phyloP scores from a whole-genome alignment of 2,329 filamentous ascomycete genomes.

The Metarhizium brunneum region DNA sequence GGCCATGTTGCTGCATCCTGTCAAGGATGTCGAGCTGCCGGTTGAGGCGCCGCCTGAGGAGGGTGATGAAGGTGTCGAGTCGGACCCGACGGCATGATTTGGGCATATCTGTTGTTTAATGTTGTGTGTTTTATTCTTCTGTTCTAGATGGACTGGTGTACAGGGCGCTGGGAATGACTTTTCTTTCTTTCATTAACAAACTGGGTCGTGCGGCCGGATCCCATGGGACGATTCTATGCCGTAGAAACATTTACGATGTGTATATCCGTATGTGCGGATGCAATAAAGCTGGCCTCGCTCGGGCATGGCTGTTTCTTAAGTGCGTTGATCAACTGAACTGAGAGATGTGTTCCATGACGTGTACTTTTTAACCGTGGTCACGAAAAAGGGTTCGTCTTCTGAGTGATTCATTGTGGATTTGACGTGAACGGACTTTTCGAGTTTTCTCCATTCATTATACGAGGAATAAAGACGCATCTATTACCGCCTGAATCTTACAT shows the following conservation, averaged over 20 bases:
- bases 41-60: conserved; percentile 47
- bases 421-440: background rate
- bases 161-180: background rate
- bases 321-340: background rate
- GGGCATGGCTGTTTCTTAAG: background rate
- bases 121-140: background rate
- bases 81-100: conserved; percentile 35
- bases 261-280: background rate
- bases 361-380: background rate
- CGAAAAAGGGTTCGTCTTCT: background rate
- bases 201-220: background rate
- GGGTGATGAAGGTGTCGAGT: conserved; percentile 27
- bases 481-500: conserved; percentile 3
- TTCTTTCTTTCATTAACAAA: background rate
- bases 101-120: background rate
- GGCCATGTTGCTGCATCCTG: conserved; percentile 80
- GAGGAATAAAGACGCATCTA: background rate
- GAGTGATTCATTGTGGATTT: background rate
- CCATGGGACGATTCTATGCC: background rate
- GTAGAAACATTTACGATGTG: background rate
- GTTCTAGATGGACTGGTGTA: conserved; percentile 3
- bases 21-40: conserved; percentile 65
- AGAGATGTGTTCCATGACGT: background rate
- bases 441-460: background rate
- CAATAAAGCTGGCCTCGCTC: background rate